Percentiles rank a stretch among this genome's conserved stretches.
These are phyloP conservation scores for Lophiotrema nucula DNA, from an alignment of 495 filamentous ascomycete species.

Conservation along the genomic window DNA sequence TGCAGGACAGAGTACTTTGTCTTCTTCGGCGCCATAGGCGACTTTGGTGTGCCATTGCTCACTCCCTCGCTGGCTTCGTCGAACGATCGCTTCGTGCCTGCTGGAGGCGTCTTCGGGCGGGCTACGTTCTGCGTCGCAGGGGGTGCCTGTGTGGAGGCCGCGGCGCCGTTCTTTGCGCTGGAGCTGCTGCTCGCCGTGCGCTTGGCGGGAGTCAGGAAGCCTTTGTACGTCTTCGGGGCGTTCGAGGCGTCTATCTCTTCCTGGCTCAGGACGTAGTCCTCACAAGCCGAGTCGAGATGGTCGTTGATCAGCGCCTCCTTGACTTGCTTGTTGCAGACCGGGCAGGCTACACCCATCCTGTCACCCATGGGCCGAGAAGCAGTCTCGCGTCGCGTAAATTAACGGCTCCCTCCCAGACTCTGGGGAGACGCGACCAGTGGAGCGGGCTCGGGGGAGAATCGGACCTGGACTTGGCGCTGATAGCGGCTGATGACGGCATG, in stretches of 20 bases:
- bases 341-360: constrained; percentile 72
- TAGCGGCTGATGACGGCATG: constrained; percentile 29
- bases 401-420: constrained; percentile 13
- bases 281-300: constrained; percentile 85
- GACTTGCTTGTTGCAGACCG: constrained; percentile 79
- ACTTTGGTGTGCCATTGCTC: constrained; percentile 18
- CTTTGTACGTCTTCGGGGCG: constrained; percentile 52
- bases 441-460: neutral
- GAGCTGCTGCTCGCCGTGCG: constrained; percentile 33
- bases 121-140: constrained; percentile 7
- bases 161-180: constrained; percentile 28
- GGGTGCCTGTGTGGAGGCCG: neutral
- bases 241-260: constrained; percentile 42
- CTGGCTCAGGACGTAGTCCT: constrained; percentile 38
- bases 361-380: neutral
- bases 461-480: neutral
- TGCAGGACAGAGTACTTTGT: constrained; percentile 54
- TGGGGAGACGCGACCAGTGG: constrained; percentile 5
- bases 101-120: constrained; percentile 38
- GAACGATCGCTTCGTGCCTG: constrained; percentile 41
- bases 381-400: constrained; percentile 26
- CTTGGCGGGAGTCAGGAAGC: constrained; percentile 74
- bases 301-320: constrained; percentile 76
- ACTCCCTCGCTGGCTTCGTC: constrained; percentile 10
- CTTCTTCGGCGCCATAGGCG: constrained; percentile 58